Percentiles rank a stretch among this genome's conserved stretches.
phyloP scores from a whole-genome alignment of 495 filamentous ascomycete genomes.

The Tuber borchii region DNA sequence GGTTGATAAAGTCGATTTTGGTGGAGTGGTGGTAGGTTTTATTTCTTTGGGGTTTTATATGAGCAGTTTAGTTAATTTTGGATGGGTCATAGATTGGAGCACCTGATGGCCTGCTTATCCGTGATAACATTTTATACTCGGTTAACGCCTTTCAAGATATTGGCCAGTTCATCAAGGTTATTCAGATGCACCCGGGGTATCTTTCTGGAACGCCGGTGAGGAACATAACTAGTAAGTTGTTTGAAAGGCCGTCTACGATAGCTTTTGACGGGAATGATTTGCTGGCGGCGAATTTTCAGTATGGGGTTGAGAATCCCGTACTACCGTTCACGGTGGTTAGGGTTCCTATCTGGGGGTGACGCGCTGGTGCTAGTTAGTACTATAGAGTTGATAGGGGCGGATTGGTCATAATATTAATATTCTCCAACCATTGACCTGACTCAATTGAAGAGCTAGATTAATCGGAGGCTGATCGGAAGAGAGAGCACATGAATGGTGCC shows the following conservation, averaged over 20 bases:
- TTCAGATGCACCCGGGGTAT: constrained; percentile 9
- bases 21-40: background rate
- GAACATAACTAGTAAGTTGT: background rate
- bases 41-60: no score
- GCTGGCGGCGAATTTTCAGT: constrained; percentile 11
- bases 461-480: background rate
- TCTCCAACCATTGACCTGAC: background rate
- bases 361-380: background rate
- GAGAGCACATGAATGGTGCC: background rate
- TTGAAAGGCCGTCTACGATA: constrained; percentile 6
- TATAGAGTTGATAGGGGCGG: background rate
- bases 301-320: background rate
- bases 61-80: background rate
- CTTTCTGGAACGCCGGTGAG: background rate
- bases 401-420: background rate
- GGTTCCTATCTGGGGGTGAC: background rate
- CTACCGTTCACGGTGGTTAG: constrained; percentile 13
- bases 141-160: background rate
- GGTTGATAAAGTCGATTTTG: constrained; percentile 7
- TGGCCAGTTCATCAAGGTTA: constrained; percentile 4
- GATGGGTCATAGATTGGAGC: constrained; percentile 11
- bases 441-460: background rate
- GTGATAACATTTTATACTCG: constrained; percentile 8
- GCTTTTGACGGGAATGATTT: constrained; percentile 11
- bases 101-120: constrained; percentile 17